Evolutionary conservation across 2,329 filamentous ascomycete genomes (phyloP), one percentile per base, ranked within the genome.

Genomic region (Aspergillus pseudoviridinutans): DNA sequence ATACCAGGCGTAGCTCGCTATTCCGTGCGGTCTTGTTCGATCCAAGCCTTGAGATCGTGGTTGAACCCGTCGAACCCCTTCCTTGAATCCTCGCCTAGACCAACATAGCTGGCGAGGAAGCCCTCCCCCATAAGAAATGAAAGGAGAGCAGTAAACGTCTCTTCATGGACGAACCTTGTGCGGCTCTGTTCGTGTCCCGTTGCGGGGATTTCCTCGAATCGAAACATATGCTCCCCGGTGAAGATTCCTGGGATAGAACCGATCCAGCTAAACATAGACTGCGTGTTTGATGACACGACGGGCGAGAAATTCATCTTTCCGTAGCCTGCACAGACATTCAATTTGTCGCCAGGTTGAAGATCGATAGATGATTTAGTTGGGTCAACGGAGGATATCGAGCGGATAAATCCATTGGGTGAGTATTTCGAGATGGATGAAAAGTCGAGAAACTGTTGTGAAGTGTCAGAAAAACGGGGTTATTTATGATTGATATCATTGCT

Each of bases 271-370:
- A 59, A 59, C 9, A 22, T 14, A 0, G 29, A 9, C 3, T 41
- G 32, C 9, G n/a, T 49, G 10, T 59, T 59, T 8, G 35, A 4
- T n/a, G 22, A 17, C 12, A 59, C 51, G 1, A 38, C 22, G 0
- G 58, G 32, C 1, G 49, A 17, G 42, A 59, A 57, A 3, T 46
- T 49, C 58, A 50, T 54, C 51, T 59, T 59, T n/a, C 57, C 57
- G 35, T 53, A 56, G 44, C 55, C 51, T n/a, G 49, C 25, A 1
- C 44, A 22, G 32, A 49, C 54, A 4, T 51, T 44, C 6, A 59
- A 12, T 10, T 50, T 49, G 32, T 59, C 55, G 10, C 58, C 58
- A 20, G 58, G n/a, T 22, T 44, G 27, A 1, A 59, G 58, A n/a
- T 38, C 12, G 1, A 17, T n/a, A 8, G 54, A 38, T 12, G 49